A percentile compares a stretch with the other conserved stretches of the same genome.
phyloP scores from a whole-genome alignment of 768 basidiomycete genomes.

The Mycena vitilis region DNA sequence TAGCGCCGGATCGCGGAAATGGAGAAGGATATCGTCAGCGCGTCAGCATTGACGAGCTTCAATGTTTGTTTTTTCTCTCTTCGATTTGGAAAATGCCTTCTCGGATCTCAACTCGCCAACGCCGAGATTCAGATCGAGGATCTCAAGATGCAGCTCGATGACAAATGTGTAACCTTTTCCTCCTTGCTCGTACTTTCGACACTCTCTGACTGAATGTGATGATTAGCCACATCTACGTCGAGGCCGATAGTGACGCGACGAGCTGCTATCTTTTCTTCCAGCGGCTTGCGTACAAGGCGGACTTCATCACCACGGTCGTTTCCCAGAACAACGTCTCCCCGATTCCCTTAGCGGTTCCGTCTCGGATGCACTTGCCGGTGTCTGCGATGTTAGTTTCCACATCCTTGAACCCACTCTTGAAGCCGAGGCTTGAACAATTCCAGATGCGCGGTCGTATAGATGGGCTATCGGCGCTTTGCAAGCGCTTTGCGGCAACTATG shows the following conservation, averaged over 20 bases:
- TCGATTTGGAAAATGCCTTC: constrained; percentile 15
- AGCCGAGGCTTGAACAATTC: constrained; percentile 5
- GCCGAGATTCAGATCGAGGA: constrained; percentile 95
- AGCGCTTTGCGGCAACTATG: constrained; percentile 89
- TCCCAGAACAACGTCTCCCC: constrained; percentile 86
- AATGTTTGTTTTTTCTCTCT: constrained; percentile 60
- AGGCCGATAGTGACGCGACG: constrained; percentile 90
- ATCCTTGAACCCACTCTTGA: background rate
- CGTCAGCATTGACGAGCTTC: constrained; percentile 83
- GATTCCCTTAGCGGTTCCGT: constrained; percentile 86
- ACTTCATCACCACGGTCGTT: constrained; percentile 85
- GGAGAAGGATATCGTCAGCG: constrained; percentile 89
- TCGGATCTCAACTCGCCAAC: constrained; percentile 82
- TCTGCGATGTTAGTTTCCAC: constrained; percentile 82
- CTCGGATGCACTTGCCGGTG: constrained; percentile 89
- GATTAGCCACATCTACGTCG: constrained; percentile 89
- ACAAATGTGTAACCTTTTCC: constrained; percentile 72
- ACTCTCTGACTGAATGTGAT: constrained; percentile 16
- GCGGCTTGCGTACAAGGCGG: constrained; percentile 86
- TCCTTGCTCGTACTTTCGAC: background rate
- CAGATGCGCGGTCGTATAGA: constrained; percentile 89
- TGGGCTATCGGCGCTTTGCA: constrained; percentile 84
- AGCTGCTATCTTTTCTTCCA: constrained; percentile 94
- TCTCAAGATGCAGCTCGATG: constrained; percentile 93
- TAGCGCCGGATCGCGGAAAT: constrained; percentile 86